Evolutionary conservation across 2,329 filamentous ascomycete genomes (phyloP).

Genomic region (Talaromyces islandicus): DNA sequence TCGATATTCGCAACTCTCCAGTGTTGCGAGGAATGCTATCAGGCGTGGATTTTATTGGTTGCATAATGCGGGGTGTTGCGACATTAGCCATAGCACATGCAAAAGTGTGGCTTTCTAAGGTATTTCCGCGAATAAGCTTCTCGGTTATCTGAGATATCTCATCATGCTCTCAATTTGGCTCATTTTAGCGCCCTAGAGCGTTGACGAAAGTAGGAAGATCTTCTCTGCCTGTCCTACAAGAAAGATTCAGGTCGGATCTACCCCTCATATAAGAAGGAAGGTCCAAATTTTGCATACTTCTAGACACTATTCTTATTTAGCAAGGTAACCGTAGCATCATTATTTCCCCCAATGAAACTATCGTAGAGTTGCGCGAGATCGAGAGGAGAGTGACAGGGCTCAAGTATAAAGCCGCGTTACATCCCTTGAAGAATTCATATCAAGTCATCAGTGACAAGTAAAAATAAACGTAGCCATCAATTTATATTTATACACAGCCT

Average conservation of each 20-base stretch:
- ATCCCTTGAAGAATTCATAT: not conserved
- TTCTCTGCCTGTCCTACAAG: not conserved
- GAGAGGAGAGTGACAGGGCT: not conserved
- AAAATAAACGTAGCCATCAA: too few species aligned
- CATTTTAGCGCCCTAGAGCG: not conserved
- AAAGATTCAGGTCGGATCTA: not conserved
- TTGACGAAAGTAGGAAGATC: not conserved
- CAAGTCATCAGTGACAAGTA: not conserved
- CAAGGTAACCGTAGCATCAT: not conserved
- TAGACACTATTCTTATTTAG: not conserved
- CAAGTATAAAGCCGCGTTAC: slow-evolving; percentile 4
- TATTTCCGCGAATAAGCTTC: not conserved
- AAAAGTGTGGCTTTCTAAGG: not conserved
- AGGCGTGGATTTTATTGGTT: not conserved
- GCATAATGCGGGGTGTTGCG: not conserved
- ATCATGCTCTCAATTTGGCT: not conserved
- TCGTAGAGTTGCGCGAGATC: not conserved
- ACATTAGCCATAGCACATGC: not conserved
- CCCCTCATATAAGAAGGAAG: not conserved
- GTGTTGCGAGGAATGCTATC: not conserved
- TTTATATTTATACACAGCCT: not conserved
- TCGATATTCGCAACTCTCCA: not conserved
- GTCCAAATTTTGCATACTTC: not conserved
- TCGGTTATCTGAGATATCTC: not conserved
- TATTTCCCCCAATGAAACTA: not conserved